Evolutionary conservation across 257 asterid genomes (phyloP).

Genomic region (Eustoma russellianum): DNA sequence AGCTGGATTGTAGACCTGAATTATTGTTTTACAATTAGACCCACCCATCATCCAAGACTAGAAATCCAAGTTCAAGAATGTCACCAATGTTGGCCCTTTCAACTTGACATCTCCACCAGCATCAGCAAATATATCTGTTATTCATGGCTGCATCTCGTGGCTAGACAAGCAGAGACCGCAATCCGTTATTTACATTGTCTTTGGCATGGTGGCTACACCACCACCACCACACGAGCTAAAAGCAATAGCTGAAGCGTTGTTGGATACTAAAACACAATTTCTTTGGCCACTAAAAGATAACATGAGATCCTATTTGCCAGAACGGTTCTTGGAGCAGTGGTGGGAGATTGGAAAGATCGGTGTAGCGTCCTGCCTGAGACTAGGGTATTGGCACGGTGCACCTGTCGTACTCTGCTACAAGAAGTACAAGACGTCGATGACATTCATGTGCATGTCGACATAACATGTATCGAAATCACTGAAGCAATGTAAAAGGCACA

Average conservation of each 20-base stretch:
- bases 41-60: constrained; percentile 36
- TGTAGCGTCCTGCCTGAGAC: too few species aligned
- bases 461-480: too few species aligned
- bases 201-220: constrained; percentile 40
- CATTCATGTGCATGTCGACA: too few species aligned
- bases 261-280: constrained; percentile 35
- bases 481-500: too few species aligned
- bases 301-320: constrained; percentile 8
- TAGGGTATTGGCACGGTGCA: too few species aligned
- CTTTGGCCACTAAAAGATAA: constrained; percentile 50
- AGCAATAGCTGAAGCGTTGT: constrained; percentile 49
- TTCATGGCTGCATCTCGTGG: constrained; percentile 47
- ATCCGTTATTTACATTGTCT: constrained; percentile 44
- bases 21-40: too few species aligned
- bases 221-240: constrained; percentile 41
- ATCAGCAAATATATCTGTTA: constrained; percentile 6
- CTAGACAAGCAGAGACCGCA: constrained; percentile 27
- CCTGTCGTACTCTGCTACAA: too few species aligned
- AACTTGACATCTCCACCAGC: constrained; percentile 18
- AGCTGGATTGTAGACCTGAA: too few species aligned
- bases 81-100: constrained; percentile 64
- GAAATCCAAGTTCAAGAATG: constrained; percentile 35
- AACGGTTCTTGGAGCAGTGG: constrained; percentile 32
- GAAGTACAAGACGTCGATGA: too few species aligned
- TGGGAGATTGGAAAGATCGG: constrained; percentile 24